phyloP scores from a whole-genome alignment of 2,329 filamentous ascomycete genomes.

The Colletotrichum salicis region DNA sequence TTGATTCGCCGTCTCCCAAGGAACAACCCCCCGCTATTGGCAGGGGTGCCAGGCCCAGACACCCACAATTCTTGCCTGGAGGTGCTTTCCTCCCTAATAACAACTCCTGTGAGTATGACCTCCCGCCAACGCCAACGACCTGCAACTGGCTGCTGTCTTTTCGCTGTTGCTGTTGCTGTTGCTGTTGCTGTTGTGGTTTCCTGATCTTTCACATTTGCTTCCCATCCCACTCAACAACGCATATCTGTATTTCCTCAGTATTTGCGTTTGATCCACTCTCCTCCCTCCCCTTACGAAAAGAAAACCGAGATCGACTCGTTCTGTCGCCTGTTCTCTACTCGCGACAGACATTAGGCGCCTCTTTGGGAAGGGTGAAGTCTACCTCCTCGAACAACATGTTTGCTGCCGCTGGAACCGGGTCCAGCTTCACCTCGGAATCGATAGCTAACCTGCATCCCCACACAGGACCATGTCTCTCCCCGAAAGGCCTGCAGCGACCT shows the following conservation, averaged over 20 bases:
- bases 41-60: slow-evolving; percentile 34
- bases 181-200: slow-evolving; percentile 17
- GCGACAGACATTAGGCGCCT: slow-evolving; percentile 25
- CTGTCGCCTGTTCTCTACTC: slow-evolving; percentile 18
- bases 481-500: slow-evolving; percentile 71
- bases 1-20: slow-evolving; percentile 37
- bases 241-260: slow-evolving; percentile 1
- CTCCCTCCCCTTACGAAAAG: slow-evolving; percentile 3
- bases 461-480: slow-evolving; percentile 69
- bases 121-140: slow-evolving; percentile 20
- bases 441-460: slow-evolving; percentile 25
- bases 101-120: slow-evolving; percentile 37
- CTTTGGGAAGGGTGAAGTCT: slow-evolving; percentile 37
- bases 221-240: not conserved
- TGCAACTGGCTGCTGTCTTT: slow-evolving; percentile 23
- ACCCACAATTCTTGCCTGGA: slow-evolving; percentile 35
- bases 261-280: not conserved
- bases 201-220: slow-evolving; percentile 2
- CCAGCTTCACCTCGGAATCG: not conserved
- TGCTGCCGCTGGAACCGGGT: not conserved
- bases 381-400: not conserved
- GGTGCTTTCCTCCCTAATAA: slow-evolving; percentile 35
- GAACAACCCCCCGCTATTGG: slow-evolving; percentile 34
- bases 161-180: slow-evolving; percentile 21
- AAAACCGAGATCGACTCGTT: slow-evolving; percentile 11